Percentiles rank a stretch among this genome's conserved stretches.
These are phyloP conservation scores for Termitomyces sp. DNA, from an alignment of 768 basidiomycete species.

Conservation along the genomic window DNA sequence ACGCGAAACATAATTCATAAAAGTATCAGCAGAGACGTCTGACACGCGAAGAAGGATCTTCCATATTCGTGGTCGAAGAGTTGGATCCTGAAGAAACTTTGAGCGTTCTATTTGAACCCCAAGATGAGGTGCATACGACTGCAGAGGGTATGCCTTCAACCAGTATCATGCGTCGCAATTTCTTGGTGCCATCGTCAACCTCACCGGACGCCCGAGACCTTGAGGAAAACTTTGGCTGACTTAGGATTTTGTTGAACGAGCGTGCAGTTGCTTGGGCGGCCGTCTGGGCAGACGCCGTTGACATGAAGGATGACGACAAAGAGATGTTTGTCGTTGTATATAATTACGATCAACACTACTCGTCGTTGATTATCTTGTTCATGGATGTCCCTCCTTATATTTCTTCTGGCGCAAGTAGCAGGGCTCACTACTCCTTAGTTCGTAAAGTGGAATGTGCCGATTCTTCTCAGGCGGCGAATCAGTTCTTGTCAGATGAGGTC, in stretches of 20 bases:
- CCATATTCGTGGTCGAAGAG: conserved; percentile 91
- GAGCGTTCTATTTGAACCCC: neutral
- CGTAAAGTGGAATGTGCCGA: conserved; percentile 61
- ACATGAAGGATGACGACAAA: conserved; percentile 2
- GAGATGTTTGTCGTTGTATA: conserved; percentile 7
- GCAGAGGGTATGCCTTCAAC: conserved; percentile 86
- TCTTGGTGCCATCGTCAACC: conserved; percentile 75
- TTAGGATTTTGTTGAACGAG: conserved; percentile 78
- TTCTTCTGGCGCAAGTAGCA: conserved; percentile 73
- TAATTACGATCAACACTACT: neutral
- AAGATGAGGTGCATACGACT: conserved; percentile 41
- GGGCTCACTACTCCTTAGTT: conserved; percentile 72
- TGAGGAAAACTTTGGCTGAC: conserved; percentile 58
- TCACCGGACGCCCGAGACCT: conserved; percentile 60
- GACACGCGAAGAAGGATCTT: conserved; percentile 86
- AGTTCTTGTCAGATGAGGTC: conserved; percentile 54
- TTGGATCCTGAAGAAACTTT: conserved; percentile 47
- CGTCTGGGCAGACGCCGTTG: conserved; percentile 1
- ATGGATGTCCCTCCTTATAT: conserved; percentile 79
- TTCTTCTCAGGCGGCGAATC: conserved; percentile 55
- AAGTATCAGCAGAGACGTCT: conserved; percentile 70
- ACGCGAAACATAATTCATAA: conserved; percentile 71
- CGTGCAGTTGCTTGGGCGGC: conserved; percentile 44
- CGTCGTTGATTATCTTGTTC: neutral
- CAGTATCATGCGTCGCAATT: conserved; percentile 80